phyloP scores from a whole-genome alignment of 345 rosid species.

The Schrenkiella parvula region DNA sequence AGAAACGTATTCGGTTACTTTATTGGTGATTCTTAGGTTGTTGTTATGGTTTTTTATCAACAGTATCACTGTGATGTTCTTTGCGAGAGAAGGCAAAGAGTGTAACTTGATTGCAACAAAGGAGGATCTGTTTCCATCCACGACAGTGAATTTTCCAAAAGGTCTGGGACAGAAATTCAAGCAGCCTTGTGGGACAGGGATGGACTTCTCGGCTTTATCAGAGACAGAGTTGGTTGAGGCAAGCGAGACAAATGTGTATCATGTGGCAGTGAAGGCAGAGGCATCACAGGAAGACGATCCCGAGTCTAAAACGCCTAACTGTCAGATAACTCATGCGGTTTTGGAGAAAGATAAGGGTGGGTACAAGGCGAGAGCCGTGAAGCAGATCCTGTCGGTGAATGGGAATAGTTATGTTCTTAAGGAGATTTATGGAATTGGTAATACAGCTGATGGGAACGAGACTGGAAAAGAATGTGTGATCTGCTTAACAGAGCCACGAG shows the following conservation, averaged over 20 bases:
- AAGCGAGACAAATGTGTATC: slow-evolving; percentile 48
- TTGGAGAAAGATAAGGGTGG: slow-evolving; percentile 63
- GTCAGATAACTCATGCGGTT: slow-evolving; percentile 61
- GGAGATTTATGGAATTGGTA: slow-evolving; percentile 89
- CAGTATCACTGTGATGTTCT: slow-evolving; percentile 72
- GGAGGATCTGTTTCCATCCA: slow-evolving; percentile 46
- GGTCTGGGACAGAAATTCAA: slow-evolving; percentile 74
- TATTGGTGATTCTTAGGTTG: background rate
- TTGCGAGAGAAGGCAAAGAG: slow-evolving; percentile 64
- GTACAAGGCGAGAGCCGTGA: slow-evolving; percentile 48
- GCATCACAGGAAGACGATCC: slow-evolving; percentile 44
- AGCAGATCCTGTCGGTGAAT: slow-evolving; percentile 74
- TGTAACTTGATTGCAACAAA: slow-evolving; percentile 55
- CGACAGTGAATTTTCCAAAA: slow-evolving; percentile 44
- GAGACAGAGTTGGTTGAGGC: slow-evolving; percentile 46
- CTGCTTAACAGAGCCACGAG: slow-evolving; percentile 80
- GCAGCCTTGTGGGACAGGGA: slow-evolving; percentile 72
- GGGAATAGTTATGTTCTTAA: slow-evolving; percentile 67
- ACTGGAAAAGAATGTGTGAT: slow-evolving; percentile 82
- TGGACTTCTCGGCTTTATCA: slow-evolving; percentile 54
- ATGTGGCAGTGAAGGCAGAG: slow-evolving; percentile 75
- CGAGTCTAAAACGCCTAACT: slow-evolving; percentile 32
- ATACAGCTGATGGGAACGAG: slow-evolving; percentile 56
- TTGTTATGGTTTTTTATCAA: background rate
- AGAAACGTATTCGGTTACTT: background rate